A percentile compares a stretch with the other conserved stretches of the same genome.
These are phyloP conservation scores for Austroboletus niveus DNA, from an alignment of 1,284 basidiomycete genomes.

Conservation along the genomic window DNA sequence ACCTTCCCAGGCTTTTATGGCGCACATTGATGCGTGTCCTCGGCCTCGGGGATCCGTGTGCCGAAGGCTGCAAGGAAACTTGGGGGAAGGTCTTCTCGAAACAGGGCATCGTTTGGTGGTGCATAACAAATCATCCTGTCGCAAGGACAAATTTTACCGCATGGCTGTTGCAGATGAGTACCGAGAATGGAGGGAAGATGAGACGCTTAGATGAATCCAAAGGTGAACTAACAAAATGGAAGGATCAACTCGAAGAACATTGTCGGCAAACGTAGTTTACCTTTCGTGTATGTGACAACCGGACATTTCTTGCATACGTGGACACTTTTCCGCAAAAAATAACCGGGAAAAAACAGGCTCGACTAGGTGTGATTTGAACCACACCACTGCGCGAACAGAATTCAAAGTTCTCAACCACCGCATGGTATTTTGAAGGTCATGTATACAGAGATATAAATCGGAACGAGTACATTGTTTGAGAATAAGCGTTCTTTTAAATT, in stretches of 20 bases:
- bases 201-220: constrained; percentile 45
- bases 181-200: constrained; percentile 39
- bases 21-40: constrained; percentile 54
- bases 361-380: too few species aligned
- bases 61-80: constrained; percentile 51
- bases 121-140: constrained; percentile 43
- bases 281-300: too few species aligned
- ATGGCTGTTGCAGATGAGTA: constrained; percentile 28
- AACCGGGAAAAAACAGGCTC: too few species aligned
- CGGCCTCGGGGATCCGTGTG: constrained; percentile 40
- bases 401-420: too few species aligned
- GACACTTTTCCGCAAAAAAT: too few species aligned
- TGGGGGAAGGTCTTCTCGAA: constrained; percentile 45
- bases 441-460: too few species aligned
- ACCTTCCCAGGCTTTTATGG: constrained; percentile 53
- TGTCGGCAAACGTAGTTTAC: constrained; percentile 7
- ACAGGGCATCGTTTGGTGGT: constrained; percentile 60
- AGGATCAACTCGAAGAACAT: constrained; percentile 14
- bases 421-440: too few species aligned
- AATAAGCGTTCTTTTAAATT: too few species aligned
- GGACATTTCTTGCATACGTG: too few species aligned
- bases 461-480: too few species aligned
- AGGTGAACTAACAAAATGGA: constrained; percentile 28
- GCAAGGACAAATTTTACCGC: constrained; percentile 25
- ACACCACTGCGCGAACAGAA: too few species aligned